Evolutionary conservation across 768 basidiomycete genomes (phyloP), one percentile per base, ranked within the genome.

Genomic region (Russula compacta): DNA sequence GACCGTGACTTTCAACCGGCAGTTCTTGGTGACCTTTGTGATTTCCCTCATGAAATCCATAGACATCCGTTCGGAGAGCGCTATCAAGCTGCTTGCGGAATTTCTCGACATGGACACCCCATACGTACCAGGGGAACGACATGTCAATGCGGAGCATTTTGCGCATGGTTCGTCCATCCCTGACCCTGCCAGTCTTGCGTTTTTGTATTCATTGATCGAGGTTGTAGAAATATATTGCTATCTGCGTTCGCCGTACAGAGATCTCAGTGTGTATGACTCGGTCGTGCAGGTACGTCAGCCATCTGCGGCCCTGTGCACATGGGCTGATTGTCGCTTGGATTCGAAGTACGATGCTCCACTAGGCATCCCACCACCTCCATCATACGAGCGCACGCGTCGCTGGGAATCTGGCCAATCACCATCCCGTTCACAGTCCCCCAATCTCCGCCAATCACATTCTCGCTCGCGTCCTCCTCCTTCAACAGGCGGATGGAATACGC

Each of bases 11-110:
- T 14, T 12, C 11, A n/a, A n/a, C 32, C 11, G 29, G 9, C 57
- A 93, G 89, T 98, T 95, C 72, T 78, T 98, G 56, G 93, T 90
- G 12, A 89, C 85, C 2, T 91, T 95, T 73, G 90, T 84, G 19
- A 75, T 95, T 54, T 92, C 92, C 2, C 77, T 98, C 67, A 92
- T 98, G 85, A 92, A 92, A 73, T 81, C 89, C 3, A 83, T 97
- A 57, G 94, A 98, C 74, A 89, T 98, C 59, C 89, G 94, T 46
- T 89, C 92, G 12, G 87, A 92, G 73, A 83, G 87, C 42, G 90
- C 93, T 44, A 81, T 98, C 47, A 89, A 86, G 67, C 72, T 90
- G 15, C 77, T 98, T 8, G 79, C 92, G 14, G 94, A 95, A 67
- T 95, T 94, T 73, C 78, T 98, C 50, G 94, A 98, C 69, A 79